Evolutionary conservation across 345 rosid genomes (phyloP).

Genomic region (Rhizophora mangle): DNA sequence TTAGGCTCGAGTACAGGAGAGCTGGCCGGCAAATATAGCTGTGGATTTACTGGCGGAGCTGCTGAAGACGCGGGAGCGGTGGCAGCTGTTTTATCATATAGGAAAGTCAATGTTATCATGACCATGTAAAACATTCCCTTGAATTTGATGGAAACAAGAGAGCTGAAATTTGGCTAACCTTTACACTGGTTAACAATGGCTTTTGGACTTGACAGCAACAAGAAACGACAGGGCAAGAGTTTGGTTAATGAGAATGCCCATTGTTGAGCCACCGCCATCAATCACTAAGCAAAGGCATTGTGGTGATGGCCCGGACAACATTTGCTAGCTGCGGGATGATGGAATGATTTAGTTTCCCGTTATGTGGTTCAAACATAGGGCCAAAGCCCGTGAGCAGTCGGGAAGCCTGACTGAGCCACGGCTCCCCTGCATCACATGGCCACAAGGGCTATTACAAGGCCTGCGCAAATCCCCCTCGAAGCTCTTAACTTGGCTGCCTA

Average conservation of each 20-base stretch:
- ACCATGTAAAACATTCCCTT: neutral
- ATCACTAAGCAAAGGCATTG: constrained; percentile 61
- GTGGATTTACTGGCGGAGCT: constrained; percentile 30
- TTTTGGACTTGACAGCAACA: constrained; percentile 54
- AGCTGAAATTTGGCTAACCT: constrained; percentile 24
- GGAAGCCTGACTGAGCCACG: constrained; percentile 39
- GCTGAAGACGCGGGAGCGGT: constrained; percentile 37
- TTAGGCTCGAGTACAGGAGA: constrained; percentile 42
- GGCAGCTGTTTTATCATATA: constrained; percentile 33
- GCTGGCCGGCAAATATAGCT: constrained; percentile 46
- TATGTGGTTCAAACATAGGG: constrained; percentile 36
- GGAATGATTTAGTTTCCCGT: constrained; percentile 53
- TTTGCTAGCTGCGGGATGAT: constrained; percentile 48
- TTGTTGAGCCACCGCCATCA: constrained; percentile 41
- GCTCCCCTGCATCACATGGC: constrained; percentile 19
- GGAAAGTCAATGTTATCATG: constrained; percentile 1
- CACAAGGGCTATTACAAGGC: constrained; percentile 30
- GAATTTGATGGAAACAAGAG: neutral
- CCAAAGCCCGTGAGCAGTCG: constrained; percentile 24
- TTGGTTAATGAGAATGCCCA: constrained; percentile 56
- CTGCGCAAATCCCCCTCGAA: constrained; percentile 10
- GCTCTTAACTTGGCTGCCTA: constrained; percentile 29
- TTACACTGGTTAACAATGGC: constrained; percentile 55
- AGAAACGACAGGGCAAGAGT: constrained; percentile 68
- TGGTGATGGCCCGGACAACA: constrained; percentile 57